phyloP scores from a whole-genome alignment of 2,329 filamentous ascomycete species.

The Colletotrichum sp. region DNA sequence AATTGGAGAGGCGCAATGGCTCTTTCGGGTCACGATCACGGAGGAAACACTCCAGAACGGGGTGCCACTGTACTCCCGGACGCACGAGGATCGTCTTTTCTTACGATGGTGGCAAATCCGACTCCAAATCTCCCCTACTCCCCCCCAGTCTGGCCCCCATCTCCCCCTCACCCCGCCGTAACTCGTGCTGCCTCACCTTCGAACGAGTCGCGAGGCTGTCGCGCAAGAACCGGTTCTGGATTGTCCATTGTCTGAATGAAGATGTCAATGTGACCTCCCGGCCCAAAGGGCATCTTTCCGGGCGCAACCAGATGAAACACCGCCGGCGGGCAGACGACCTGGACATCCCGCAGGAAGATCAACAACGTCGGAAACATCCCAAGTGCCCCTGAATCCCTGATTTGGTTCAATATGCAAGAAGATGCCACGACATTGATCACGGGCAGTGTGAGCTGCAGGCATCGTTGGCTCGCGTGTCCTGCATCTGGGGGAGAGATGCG shows the following conservation, averaged over 20 bases:
- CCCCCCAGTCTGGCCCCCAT: not conserved
- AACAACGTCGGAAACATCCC: not conserved
- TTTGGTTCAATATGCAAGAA: not conserved
- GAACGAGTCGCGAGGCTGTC: not conserved
- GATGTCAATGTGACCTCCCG: not conserved
- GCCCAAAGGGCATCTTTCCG: not conserved
- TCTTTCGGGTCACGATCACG: not conserved
- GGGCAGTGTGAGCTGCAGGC: not conserved
- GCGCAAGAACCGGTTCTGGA: not conserved
- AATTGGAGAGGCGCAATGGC: not conserved
- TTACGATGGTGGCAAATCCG: conserved; percentile 4
- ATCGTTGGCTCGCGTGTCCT: not conserved
- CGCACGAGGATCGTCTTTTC: not conserved
- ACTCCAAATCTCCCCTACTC: not conserved
- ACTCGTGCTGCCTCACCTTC: not conserved
- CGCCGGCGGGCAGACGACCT: not conserved
- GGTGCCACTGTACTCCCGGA: not conserved
- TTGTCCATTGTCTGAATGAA: not conserved
- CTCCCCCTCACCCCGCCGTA: not conserved
- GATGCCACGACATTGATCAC: not conserved
- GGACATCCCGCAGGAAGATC: not conserved
- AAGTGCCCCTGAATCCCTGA: not conserved
- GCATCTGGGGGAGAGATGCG: not conserved
- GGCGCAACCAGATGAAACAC: not conserved
- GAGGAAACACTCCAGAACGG: not conserved